Base-by-base conservation (phyloP, 257 asterid species). In the Scutellaria galericulata region DNA sequence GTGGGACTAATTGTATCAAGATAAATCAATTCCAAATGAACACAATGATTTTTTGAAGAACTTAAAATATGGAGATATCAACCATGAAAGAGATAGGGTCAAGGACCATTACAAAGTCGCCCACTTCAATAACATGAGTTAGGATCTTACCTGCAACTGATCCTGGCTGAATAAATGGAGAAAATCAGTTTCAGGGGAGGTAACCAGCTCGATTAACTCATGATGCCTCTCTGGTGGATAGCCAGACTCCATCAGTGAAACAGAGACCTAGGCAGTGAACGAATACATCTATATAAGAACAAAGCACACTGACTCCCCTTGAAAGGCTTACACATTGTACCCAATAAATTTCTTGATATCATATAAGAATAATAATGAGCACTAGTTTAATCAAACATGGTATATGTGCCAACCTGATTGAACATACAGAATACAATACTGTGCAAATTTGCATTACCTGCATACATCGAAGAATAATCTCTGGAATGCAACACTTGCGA, bases 401-500 rank as follows among this genome's bases (percentile, higher is more conserved):
- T 14, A 31, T n/a, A 31, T 13, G 54, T 18, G 11, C 50, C 5
- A 15, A 45, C 52, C 61, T 46, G 45, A 42, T 67, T 37, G 72
- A 67, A 18, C 40, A 24, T 9, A 60, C n/a, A 5, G 11, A 20
- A 53, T 0, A 35, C 20, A 2, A 51, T 24, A 10, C n/a, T 60
- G 53, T 47, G 63, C 37, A 48, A 37, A 51, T 18, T 64, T 46
- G 37, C 58, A 31, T 76, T 78, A 95, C 99, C 97, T 95, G 97
- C 97, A 92, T 88, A 64, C 92, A 95, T 64, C 99, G 91, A 66
- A 95, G 99, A 81, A 87, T 70, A 39, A 85, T 80, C 87, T 95
- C 99, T 12, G 98, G 96, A 67, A 95, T 87, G 87, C 98, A 95
- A 84, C 99, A 95, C 76, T 81, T 87, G 77, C 98, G 99, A 80